Evolutionary conservation across 352 stramenopile genomes (phyloP), one percentile per base, ranked within the genome.

Genomic region (Lagenidium sp.): DNA sequence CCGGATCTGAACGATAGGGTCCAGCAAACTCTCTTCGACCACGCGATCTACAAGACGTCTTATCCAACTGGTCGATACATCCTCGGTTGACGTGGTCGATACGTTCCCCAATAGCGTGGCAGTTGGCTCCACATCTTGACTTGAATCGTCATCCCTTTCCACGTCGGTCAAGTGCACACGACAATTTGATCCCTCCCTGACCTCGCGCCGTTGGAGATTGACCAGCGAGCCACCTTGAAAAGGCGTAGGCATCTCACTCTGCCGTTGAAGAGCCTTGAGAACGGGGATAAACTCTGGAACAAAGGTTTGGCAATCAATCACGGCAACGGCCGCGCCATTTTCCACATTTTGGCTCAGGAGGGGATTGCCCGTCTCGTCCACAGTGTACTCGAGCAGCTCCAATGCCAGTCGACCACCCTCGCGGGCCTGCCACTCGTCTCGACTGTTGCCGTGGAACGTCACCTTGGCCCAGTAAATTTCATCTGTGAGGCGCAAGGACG

Each of bases 231-330:
- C 83, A 30, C 78, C 59, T 37, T 89, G 63, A 44, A 95, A 95
- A 13, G 80, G 77, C 22, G 92, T 65, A 0, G 65, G 53, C 52
- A 81, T 69, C n/a, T 82, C 50, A 8, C 69, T 62, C 41, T 94
- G 81, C 11, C 65, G 64, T 44, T 92, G 76, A n/a, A 92, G 43
- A 0, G 81, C 78, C 49, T 81, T 81, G 20, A 95, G 47, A 6
- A 95, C 82, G 4, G 82, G 81, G 20, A 95, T 69, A 30, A 88
- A 95, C 56, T 95, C 83, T 0, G 81, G 81, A 1, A 90, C 79
- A 53, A 95, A 95, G 6, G 77, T 82, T 50, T 85, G 72, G 34
- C 79, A 94, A 44, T 95, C 81, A 51, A 95, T 87, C 36, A 95
- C 82, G 8, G 70, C 81, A 30, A 95, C 55, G 22, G 60, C 49